Evolutionary conservation across 345 rosid genomes (phyloP), one percentile per base, ranked within the genome.

Genomic region (Populus euphratica): DNA sequence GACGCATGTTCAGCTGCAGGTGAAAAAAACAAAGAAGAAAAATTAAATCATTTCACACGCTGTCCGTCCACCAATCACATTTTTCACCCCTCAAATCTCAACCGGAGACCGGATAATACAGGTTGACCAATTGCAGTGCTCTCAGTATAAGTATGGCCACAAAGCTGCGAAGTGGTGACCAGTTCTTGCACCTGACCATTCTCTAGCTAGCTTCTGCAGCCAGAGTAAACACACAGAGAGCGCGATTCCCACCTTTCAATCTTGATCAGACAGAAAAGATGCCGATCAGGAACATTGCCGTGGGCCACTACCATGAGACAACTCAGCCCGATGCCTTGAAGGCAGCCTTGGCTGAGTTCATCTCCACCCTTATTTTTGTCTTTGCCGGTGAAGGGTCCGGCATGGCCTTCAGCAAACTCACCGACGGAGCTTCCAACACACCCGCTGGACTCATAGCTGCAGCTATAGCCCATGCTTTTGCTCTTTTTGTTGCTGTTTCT

Each of bases 261-360:
- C 71, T 74, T 66, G 50, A 73, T 73, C 82, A 64, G 76, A 80
- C 77, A 73, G 54, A 5, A 11, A 14, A 81, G 75, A 94, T 94
- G 98, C 98, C 98, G 85, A 77, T 93, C 86, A 88, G 94, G 77
- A 88, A 90, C 88, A 90, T 93, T 17, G 93, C 98, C 74, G 12
- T 93, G 36, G 98, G 98, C 54, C 85, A 87, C 33, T 89, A 92
- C 2, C 79, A 73, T 10, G 98, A 94, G n/a, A n/a, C n/a, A n/a
- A n/a, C n/a, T n/a, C n/a, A n/a, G n/a, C n/a, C n/a, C n/a, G n/a
- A n/a, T n/a, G n/a, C n/a, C n/a, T n/a, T n/a, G n/a, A n/a, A n/a
- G n/a, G n/a, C n/a, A n/a, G n/a, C n/a, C n/a, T n/a, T n/a, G n/a
- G n/a, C n/a, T n/a, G n/a, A n/a, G n/a, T n/a, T n/a, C n/a, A n/a